phyloP scores from a whole-genome alignment of 2,329 filamentous ascomycete species.

The Tolypocladium tundrense region DNA sequence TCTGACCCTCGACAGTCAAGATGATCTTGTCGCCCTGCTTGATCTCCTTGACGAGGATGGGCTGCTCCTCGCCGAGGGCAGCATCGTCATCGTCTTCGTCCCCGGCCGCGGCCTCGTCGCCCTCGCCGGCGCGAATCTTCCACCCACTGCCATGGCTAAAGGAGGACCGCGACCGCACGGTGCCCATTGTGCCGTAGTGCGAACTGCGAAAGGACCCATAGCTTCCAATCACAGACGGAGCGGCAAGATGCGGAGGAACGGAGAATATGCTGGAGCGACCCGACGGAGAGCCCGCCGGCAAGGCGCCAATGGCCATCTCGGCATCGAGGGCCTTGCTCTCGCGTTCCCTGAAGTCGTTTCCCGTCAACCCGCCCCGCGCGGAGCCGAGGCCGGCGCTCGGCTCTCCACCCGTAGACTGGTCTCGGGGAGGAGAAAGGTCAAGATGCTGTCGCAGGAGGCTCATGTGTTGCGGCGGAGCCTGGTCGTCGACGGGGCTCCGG shows the following conservation, averaged over 20 bases:
- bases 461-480: constrained; percentile 19
- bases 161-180: constrained; percentile 29
- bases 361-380: neutral
- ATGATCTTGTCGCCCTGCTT: constrained; percentile 82
- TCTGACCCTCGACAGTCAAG: constrained; percentile 79
- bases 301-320: constrained; percentile 25
- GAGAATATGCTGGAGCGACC: constrained; percentile 40
- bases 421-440: constrained; percentile 23
- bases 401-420: constrained; percentile 6
- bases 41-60: constrained; percentile 78
- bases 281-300: constrained; percentile 17
- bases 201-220: constrained; percentile 45
- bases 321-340: constrained; percentile 38
- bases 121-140: constrained; percentile 10
- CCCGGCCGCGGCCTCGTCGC: constrained; percentile 14
- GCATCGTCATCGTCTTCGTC: constrained; percentile 19
- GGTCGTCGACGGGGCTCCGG: constrained; percentile 28
- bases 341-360: constrained; percentile 27
- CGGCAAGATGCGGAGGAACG: constrained; percentile 50
- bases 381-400: constrained; percentile 11
- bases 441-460: constrained; percentile 45
- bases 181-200: constrained; percentile 41
- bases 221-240: constrained; percentile 61
- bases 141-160: constrained; percentile 29
- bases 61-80: constrained; percentile 52